Evolutionary conservation across 2,329 filamentous ascomycete genomes (phyloP), one percentile per base, ranked within the genome.

Genomic region (Colletotrichum trifolii): DNA sequence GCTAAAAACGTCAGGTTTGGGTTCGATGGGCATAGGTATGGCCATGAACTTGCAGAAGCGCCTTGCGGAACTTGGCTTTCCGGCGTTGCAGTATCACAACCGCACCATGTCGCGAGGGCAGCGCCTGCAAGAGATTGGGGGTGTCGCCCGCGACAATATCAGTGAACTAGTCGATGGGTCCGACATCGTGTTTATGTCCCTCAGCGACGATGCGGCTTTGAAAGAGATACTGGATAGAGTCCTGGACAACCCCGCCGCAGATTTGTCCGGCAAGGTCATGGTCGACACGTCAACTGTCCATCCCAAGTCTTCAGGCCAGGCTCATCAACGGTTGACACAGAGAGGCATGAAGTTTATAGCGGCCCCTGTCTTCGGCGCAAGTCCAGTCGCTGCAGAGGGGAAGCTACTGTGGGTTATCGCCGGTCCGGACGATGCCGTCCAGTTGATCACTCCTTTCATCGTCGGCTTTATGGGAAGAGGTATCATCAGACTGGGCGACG

Each of bases 1-100:
- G 6, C 1, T 17, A 2, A 10, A 10, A 1, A 25, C 25, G 25
- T 25, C 25, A 70, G 83, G 83, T 4, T 77, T 85, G 0, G 83
- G 83, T 1, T 85, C 81, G 1, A 85, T 85, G 83, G 83, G 83
- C 2, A 72, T 78, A 0, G 74, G 72, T 2, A 86, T 86, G 83
- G 80, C 83, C 1, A 73, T 71, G 7, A 85, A 85, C 61, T 73
- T 85, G 0, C 83, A 85, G 45, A 79, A 74, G 34, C 72, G 84
- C 54, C 65, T 84, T 0, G 61, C 50, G 1, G 58, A 67, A 6
- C 67, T 58, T 7, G 53, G 57, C 2, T 54, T 69, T 0, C 67
- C 75, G 0, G 60, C 68, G 6, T 69, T 85, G 2, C 70, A 65
- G 2, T 85, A 81, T 66, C 78, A 74, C 62, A 85, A 85, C 60